These are phyloP conservation scores for Diplotaxis tenuifolia DNA, from an alignment of 345 rosid genomes.

Conservation along the genomic window DNA sequence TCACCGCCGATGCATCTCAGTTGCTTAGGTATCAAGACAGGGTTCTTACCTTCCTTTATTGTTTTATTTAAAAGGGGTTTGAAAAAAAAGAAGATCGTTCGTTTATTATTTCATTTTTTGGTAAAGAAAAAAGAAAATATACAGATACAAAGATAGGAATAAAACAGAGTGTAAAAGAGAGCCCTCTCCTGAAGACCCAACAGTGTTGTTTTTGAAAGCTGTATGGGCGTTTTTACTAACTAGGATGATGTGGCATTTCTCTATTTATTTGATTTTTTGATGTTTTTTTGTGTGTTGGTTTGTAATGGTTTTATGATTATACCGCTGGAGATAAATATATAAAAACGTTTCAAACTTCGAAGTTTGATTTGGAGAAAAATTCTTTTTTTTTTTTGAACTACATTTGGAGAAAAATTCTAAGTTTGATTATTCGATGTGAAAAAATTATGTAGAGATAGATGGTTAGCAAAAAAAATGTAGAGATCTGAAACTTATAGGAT, in stretches of 20 bases:
- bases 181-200: conserved; percentile 38
- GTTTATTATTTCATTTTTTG: conserved; percentile 21
- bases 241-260: conserved; percentile 36
- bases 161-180: conserved; percentile 22
- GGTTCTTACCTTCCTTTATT: background rate
- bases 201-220: conserved; percentile 31
- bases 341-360: background rate
- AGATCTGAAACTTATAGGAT: background rate
- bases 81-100: background rate
- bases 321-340: background rate
- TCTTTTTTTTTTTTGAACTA: too few relatives aligned
- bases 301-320: conserved; percentile 5
- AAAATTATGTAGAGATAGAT: background rate
- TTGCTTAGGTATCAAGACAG: conserved; percentile 34
- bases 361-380: background rate
- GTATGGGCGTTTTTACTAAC: conserved; percentile 28
- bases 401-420: background rate
- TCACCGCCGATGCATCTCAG: conserved; percentile 74
- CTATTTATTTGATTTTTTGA: background rate
- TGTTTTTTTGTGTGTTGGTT: conserved; percentile 2
- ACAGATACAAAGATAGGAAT: conserved; percentile 3
- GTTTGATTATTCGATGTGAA: background rate
- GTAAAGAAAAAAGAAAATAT: conserved; percentile 15
- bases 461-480: background rate
- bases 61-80: background rate